Conservation (phyloP, 768 basidiomycete species). For the Sporobolomyces pararoseus region DNA sequence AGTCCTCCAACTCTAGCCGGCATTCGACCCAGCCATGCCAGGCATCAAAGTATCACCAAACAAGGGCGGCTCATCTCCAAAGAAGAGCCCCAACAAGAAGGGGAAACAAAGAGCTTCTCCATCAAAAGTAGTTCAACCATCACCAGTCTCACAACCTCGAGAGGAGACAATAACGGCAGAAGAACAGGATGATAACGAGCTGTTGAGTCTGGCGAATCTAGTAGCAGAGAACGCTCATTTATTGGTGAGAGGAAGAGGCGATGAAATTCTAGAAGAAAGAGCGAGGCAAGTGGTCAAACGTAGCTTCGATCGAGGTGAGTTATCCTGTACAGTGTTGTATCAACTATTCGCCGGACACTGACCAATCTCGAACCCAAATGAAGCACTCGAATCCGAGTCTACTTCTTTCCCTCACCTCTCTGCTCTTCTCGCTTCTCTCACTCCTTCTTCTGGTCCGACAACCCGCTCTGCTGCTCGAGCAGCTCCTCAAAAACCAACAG, state of each 20-base stretch:
- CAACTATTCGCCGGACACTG: too few relatives aligned
- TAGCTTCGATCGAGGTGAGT: conserved; percentile 50
- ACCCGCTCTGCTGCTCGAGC: conserved; percentile 51
- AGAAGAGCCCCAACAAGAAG: conserved; percentile 29
- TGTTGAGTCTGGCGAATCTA: conserved; percentile 26
- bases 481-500: conserved; percentile 33
- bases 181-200: conserved; percentile 16
- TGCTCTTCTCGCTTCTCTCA: conserved; percentile 64
- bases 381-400: conserved; percentile 68
- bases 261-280: conserved; percentile 42
- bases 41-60: conserved; percentile 5
- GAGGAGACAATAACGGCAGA: too few relatives aligned
- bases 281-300: conserved; percentile 49
- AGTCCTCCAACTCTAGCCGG: neutral
- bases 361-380: neutral
- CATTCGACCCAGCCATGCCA: neutral
- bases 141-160: neutral
- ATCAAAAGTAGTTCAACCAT: neutral
- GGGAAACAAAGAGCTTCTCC: conserved; percentile 24
- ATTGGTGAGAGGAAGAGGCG: conserved; percentile 43
- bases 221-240: conserved; percentile 44
- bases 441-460: conserved; percentile 62
- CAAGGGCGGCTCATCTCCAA: neutral
- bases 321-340: neutral
- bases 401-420: conserved; percentile 63